Evolutionary conservation across 2,329 filamentous ascomycete genomes (phyloP).

Genomic region (Fusarium heterosporum): DNA sequence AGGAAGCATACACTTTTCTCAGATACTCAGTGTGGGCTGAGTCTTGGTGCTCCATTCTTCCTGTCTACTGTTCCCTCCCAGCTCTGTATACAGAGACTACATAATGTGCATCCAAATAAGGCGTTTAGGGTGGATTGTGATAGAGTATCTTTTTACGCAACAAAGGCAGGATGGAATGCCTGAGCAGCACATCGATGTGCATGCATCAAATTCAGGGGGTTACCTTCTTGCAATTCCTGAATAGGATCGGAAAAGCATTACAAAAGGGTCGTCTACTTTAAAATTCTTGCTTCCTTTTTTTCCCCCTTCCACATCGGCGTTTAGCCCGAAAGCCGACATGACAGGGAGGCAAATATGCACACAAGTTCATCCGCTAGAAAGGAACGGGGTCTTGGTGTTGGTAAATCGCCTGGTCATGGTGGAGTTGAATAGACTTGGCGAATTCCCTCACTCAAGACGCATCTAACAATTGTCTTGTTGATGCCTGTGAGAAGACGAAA

Average conservation of each 20-base stretch:
- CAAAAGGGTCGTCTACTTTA: conserved; percentile 25
- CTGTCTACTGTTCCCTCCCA: conserved; percentile 20
- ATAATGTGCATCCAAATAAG: conserved; percentile 45
- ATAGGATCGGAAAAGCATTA: conserved; percentile 28
- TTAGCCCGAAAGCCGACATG: conserved; percentile 18
- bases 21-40: conserved; percentile 4
- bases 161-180: conserved; percentile 36
- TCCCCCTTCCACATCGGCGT: conserved; percentile 4
- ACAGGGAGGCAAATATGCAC: conserved; percentile 29
- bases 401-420: conserved; percentile 31
- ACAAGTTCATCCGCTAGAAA: conserved; percentile 30
- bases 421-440: conserved; percentile 39
- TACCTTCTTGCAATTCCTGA: conserved; percentile 27
- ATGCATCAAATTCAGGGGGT: conserved; percentile 34
- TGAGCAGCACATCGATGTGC: conserved; percentile 41
- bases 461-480: conserved; percentile 30
- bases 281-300: conserved; percentile 27
- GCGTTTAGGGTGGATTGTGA: conserved; percentile 50
- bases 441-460: conserved; percentile 35
- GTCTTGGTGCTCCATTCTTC: conserved; percentile 15
- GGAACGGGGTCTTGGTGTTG: conserved; percentile 29
- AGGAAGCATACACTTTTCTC: conserved; percentile 13
- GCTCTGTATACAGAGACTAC: conserved; percentile 34
- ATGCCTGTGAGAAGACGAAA: conserved; percentile 25
- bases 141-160: conserved; percentile 47